Evolutionary conservation across 106 monocot genomes (phyloP).

Genomic region (Acorus gramineus): DNA sequence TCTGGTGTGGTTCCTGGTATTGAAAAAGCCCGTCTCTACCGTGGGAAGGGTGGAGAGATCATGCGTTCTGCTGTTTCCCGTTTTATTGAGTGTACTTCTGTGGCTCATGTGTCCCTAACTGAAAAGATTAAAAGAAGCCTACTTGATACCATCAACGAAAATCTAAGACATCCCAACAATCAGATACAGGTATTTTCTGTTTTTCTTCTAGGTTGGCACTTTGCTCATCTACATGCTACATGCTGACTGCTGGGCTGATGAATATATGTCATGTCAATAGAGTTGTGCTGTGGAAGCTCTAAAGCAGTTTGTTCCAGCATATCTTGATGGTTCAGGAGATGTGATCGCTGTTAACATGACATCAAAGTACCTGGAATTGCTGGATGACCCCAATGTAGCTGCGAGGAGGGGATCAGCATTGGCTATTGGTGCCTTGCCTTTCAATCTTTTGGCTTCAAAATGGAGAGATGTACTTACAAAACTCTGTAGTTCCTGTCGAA

Average conservation of each 20-base stretch:
- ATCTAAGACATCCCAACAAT: slow-evolving; percentile 88
- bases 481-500: slow-evolving; percentile 56
- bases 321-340: slow-evolving; percentile 43
- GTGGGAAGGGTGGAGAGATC: slow-evolving; percentile 98
- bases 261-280: slow-evolving; percentile 16
- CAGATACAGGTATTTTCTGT: slow-evolving; percentile 70
- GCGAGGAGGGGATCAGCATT: slow-evolving; percentile 93
- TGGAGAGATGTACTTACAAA: slow-evolving; percentile 48
- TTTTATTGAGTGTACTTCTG: slow-evolving; percentile 82
- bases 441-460: slow-evolving; percentile 39
- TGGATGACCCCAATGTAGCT: slow-evolving; percentile 90
- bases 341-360: slow-evolving; percentile 28
- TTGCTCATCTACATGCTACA: no score
- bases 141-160: slow-evolving; percentile 85
- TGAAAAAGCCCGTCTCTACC: slow-evolving; percentile 94
- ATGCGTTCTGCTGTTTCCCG: slow-evolving; percentile 90
- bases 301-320: slow-evolving; percentile 58
- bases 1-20: slow-evolving; percentile 85
- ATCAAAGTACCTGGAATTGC: slow-evolving; percentile 52
- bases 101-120: slow-evolving; percentile 37
- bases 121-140: slow-evolving; percentile 58
- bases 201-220: no score
- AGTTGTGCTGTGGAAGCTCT: slow-evolving; percentile 77
- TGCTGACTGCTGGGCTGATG: no score
- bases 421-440: slow-evolving; percentile 79